These are phyloP conservation scores for Thalia dealbata DNA, from an alignment of 176 grass and related monocot genomes.

Conservation along the genomic window DNA sequence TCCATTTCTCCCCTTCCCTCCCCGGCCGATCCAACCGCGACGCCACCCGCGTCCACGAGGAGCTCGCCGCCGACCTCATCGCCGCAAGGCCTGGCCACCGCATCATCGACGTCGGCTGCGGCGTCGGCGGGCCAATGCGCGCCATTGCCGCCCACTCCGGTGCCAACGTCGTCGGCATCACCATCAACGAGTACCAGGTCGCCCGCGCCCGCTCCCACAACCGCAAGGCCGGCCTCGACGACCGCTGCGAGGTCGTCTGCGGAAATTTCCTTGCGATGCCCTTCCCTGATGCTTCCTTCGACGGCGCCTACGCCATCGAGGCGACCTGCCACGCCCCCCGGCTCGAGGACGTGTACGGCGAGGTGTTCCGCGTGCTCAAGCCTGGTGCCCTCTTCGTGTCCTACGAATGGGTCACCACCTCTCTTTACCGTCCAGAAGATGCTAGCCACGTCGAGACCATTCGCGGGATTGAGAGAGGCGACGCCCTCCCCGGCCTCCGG, in stretches of 20 bases:
- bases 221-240: constrained; percentile 67
- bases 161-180: constrained; percentile 79
- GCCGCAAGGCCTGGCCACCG: constrained; percentile 35
- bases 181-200: constrained; percentile 99
- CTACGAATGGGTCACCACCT: constrained; percentile 92
- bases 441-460: constrained; percentile 65
- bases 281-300: constrained; percentile 67
- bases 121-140: constrained; percentile 93
- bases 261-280: constrained; percentile 98
- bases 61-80: constrained; percentile 73
- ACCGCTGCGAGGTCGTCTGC: constrained; percentile 77
- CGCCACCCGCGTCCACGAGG: constrained; percentile 78
- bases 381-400: constrained; percentile 70
- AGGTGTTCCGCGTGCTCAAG: constrained; percentile 83
- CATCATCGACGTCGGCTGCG: constrained; percentile 77
- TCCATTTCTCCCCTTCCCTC: constrained; percentile 91
- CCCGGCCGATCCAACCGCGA: constrained; percentile 60
- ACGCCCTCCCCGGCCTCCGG: constrained; percentile 75
- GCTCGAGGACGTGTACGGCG: constrained; percentile 88
- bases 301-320: constrained; percentile 94
- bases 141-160: constrained; percentile 74
- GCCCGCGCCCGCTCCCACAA: constrained; percentile 79
- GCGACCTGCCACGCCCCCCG: constrained; percentile 92
- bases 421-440: constrained; percentile 64
- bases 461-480: constrained; percentile 81